Base-by-base conservation (phyloP, 805 yeast species). In the Candida krabiensis region DNA sequence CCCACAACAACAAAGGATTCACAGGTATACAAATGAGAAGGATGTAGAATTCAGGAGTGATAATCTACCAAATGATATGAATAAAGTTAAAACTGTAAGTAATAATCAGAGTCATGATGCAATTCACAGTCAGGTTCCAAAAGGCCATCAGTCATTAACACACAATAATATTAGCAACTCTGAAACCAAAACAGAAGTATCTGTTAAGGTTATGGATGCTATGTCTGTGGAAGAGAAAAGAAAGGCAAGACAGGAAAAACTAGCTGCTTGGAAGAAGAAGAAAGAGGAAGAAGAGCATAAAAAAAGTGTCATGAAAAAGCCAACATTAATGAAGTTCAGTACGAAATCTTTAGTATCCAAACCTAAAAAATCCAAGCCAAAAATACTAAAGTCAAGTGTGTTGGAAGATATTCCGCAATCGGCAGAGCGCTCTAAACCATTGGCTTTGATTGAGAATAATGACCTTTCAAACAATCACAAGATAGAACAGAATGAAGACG, bases 211-310 rank as follows among this genome's bases (percentile, higher is more conserved):
- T n/a, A n/a, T n/a, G n/a, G n/a, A n/a, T n/a, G n/a, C n/a, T n/a
- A n/a, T 23, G 11, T 18, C 26, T 5, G 46, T 42, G 31, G 72
- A 64, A 43, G 66, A 63, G 37, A 63, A 61, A 40, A 54, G 57
- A 22, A 54, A 60, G 37, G 58, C 60, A 36, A 67, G 87, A 37
- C 73, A 73, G 43, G 79, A 75, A 43, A 73, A 71, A 47, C 53
- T 80, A 33, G 77, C 76, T 5, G 72, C 71, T 30, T 83, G 87
- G 87, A 79, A 76, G 50, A 66, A 63, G 48, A 76, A 76, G 58
- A 77, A 77, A 53, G 68, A 67, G 27, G 63, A 64, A 35, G 52
- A 55, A 24, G 37, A 21, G 23, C n/a, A n/a, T n/a, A 37, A 33
- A 28, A 25, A 18, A 25, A 26, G 33, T 19, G 28, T 21, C 6